Evolutionary conservation across 2,329 filamentous ascomycete species (phyloP).

Genomic region (Alternaria tenuissima): DNA sequence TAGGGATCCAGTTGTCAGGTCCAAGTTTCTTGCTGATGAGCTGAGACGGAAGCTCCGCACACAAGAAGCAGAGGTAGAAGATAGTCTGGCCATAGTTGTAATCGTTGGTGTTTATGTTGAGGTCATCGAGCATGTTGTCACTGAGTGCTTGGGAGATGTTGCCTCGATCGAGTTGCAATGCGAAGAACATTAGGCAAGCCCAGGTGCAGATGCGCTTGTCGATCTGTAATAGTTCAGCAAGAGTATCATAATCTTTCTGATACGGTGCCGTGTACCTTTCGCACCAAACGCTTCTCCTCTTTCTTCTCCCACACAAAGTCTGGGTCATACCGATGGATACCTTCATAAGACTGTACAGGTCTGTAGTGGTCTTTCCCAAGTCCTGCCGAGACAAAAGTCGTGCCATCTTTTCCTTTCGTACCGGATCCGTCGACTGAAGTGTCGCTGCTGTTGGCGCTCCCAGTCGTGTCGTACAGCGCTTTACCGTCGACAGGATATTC

Average conservation of each 20-base stretch:
- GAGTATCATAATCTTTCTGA: neutral
- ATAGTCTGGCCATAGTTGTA: constrained; percentile 57
- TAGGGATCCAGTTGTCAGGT: constrained; percentile 56
- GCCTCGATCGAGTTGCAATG: constrained; percentile 60
- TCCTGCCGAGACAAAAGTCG: constrained; percentile 49
- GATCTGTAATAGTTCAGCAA: constrained; percentile 47
- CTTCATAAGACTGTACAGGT: constrained; percentile 66
- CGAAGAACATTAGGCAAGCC: constrained; percentile 65
- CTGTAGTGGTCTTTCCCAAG: constrained; percentile 53
- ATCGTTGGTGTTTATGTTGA: constrained; percentile 48
- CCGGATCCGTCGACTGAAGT: constrained; percentile 18
- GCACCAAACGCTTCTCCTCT: constrained; percentile 65
- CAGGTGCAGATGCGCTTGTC: constrained; percentile 61
- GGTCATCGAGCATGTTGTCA: constrained; percentile 47
- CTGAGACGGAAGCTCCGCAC: constrained; percentile 57
- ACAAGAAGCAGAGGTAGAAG: constrained; percentile 84
- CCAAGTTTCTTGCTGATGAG: constrained; percentile 58
- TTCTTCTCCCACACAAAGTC: constrained; percentile 63
- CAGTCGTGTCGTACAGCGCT: constrained; percentile 24
- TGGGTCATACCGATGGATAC: constrained; percentile 67
- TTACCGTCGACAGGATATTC: constrained; percentile 28
- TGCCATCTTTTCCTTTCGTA: constrained; percentile 27
- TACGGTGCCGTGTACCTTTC: constrained; percentile 54
- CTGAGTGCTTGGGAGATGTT: constrained; percentile 53
- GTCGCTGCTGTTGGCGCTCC: constrained; percentile 31